Percentiles rank a stretch among this genome's conserved stretches.
phyloP scores from a whole-genome alignment of 352 stramenopile genomes.

The Globisporangium parvum region DNA sequence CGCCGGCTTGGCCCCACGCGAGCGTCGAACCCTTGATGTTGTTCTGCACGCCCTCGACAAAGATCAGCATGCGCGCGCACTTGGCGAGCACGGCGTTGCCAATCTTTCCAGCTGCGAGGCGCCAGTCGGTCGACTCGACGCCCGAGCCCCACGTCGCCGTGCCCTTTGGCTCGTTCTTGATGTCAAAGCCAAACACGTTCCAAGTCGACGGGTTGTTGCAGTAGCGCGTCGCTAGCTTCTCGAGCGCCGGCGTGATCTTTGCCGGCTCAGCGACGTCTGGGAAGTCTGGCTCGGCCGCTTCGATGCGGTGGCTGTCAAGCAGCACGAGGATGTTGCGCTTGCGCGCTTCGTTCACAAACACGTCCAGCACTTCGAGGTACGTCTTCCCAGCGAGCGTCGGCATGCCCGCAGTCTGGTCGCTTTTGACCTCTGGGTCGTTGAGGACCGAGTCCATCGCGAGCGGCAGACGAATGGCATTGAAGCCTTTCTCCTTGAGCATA shows the following conservation, averaged over 20 bases:
- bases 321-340: conserved; percentile 66
- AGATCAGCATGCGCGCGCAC: conserved; percentile 57
- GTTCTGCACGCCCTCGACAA: conserved; percentile 70
- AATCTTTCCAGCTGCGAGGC: conserved; percentile 49
- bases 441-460: conserved; percentile 65
- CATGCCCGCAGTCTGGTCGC: conserved; percentile 37
- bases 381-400: conserved; percentile 36
- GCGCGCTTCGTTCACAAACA: conserved; percentile 42
- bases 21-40: conserved; percentile 54
- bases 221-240: conserved; percentile 52
- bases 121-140: conserved; percentile 59
- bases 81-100: conserved; percentile 62
- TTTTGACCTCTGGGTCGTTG: conserved; percentile 34
- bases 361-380: conserved; percentile 59
- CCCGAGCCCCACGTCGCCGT: conserved; percentile 59
- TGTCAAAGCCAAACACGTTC: conserved; percentile 72
- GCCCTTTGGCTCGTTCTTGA: conserved; percentile 78
- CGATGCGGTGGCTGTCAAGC: conserved; percentile 62
- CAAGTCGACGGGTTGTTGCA: conserved; percentile 51
- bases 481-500: conserved; percentile 34
- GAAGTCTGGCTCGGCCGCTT: conserved; percentile 48
- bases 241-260: conserved; percentile 49
- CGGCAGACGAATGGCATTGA: conserved; percentile 58
- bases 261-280: conserved; percentile 42
- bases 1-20: conserved; percentile 53